Base-by-base conservation (phyloP, 2,329 filamentous ascomycete species). In the Cordyceps cicadae region DNA sequence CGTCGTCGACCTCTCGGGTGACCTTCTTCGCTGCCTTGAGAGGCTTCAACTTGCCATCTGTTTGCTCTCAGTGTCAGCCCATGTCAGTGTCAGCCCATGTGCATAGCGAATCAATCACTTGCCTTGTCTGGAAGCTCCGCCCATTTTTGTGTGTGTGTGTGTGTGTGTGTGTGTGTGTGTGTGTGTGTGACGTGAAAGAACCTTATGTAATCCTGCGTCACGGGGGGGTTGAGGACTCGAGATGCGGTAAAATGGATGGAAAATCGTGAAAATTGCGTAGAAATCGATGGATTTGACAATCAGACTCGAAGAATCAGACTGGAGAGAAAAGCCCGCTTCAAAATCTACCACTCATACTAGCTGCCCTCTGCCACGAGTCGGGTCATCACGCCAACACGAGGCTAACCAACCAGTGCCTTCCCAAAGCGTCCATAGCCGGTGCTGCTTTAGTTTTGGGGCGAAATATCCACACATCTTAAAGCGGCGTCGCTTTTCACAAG, bases 1-100 rank as follows among this genome's bases (percentile, higher is more conserved):
- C 43, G 17, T 8, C n/a, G 17, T 45, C 43, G 43, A 17, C 14
- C 39, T 21, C 43, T 7, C 21, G 26, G 3, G 3, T 5, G 19
- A 3, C 50, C 3, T 17, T 24, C 87, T 96, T 97, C 63, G 90
- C 81, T 67, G 88, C 84, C 87, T 96, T 97, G 76, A 91, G 80
- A 68, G 89, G 89, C 84, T 92, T 91, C 68, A 79, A 85, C 81
- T 92, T 92, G 81, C 89, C 89, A 74, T 88, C 89, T 92, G 64
- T n/a, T 24, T 50, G 3, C 6, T 11, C 32, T 6, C 41, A 21
- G 21, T 41, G 34, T 57, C 39, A 57, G 55, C 48, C 57, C 57
- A 64, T n/a, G n/a, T n/a, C n/a, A n/a, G n/a, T n/a, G n/a, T n/a
- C n/a, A n/a, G n/a, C n/a, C n/a, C n/a, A n/a, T n/a, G n/a, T n/a